A percentile compares a stretch with the other conserved stretches of the same genome.
These are phyloP conservation scores for Wallemia hederae DNA, from an alignment of 1,284 basidiomycete genomes.

Conservation along the genomic window DNA sequence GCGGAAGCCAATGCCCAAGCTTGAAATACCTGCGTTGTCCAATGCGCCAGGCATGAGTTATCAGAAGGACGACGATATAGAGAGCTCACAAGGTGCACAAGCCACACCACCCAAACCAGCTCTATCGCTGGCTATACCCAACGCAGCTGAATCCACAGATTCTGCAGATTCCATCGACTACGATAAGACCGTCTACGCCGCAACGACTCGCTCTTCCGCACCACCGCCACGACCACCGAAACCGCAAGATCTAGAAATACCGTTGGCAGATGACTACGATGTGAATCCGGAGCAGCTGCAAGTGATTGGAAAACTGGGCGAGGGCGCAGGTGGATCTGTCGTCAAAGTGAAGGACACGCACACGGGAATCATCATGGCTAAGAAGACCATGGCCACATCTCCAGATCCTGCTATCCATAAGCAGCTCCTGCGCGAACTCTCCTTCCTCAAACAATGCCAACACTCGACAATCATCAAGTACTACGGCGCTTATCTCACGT, in stretches of 20 bases:
- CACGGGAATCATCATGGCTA: conserved; percentile 52
- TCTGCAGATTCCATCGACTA: not conserved
- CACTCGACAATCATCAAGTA: conserved; percentile 76
- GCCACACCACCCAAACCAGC: not conserved
- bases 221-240: not conserved
- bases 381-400: conserved; percentile 78
- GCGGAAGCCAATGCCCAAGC: not conserved
- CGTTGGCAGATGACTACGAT: not conserved
- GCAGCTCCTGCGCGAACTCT: conserved; percentile 74
- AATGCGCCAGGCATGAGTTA: not conserved
- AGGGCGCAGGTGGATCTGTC: conserved; percentile 86
- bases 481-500: conserved; percentile 81
- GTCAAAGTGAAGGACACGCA: conserved; percentile 58
- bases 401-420: conserved; percentile 59
- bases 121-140: not conserved
- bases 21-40: not conserved
- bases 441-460: conserved; percentile 54
- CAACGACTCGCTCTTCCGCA: not conserved
- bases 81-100: too few species aligned
- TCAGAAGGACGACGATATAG: too few species aligned
- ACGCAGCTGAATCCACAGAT: not conserved
- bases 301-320: conserved; percentile 46
- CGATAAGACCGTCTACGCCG: not conserved
- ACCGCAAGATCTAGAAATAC: not conserved
- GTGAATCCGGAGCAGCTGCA: conserved; percentile 29